Evolutionary conservation across 83 land plant species (phyloP).

Genomic region (Diphasiastrum complanatum): DNA sequence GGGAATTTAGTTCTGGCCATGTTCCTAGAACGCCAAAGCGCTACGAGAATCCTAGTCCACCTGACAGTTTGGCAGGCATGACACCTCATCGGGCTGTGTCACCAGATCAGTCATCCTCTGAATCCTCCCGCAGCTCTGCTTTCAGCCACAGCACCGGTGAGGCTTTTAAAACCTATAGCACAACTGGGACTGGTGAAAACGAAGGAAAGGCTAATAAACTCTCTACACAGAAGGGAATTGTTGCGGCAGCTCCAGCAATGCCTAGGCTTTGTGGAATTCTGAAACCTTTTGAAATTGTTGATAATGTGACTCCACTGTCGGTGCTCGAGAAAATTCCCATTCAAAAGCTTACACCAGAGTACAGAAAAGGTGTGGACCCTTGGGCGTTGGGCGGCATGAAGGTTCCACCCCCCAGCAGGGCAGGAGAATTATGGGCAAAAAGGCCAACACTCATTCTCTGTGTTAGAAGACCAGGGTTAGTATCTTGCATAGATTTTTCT

Average conservation of each 20-base stretch:
- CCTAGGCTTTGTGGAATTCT: slow-evolving; percentile 55
- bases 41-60: neutral
- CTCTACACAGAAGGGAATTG: slow-evolving; percentile 41
- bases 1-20: neutral
- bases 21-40: neutral
- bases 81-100: too few species aligned
- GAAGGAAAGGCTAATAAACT: neutral
- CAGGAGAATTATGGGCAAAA: slow-evolving; percentile 48
- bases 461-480: slow-evolving; percentile 58
- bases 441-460: slow-evolving; percentile 48
- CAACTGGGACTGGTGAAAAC: neutral
- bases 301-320: slow-evolving; percentile 43
- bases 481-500: neutral
- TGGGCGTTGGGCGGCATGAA: slow-evolving; percentile 18
- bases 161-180: neutral
- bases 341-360: slow-evolving; percentile 53
- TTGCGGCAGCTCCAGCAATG: slow-evolving; percentile 38
- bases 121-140: too few species aligned
- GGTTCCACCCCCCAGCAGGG: slow-evolving; percentile 45
- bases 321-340: slow-evolving; percentile 45
- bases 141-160: neutral
- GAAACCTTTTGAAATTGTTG: slow-evolving; percentile 30
- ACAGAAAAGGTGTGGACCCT: slow-evolving; percentile 43
- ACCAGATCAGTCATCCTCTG: too few species aligned
- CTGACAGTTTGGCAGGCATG: neutral